Conservation (phyloP, 1,284 basidiomycete genomes). For the Agaricales sp. region DNA sequence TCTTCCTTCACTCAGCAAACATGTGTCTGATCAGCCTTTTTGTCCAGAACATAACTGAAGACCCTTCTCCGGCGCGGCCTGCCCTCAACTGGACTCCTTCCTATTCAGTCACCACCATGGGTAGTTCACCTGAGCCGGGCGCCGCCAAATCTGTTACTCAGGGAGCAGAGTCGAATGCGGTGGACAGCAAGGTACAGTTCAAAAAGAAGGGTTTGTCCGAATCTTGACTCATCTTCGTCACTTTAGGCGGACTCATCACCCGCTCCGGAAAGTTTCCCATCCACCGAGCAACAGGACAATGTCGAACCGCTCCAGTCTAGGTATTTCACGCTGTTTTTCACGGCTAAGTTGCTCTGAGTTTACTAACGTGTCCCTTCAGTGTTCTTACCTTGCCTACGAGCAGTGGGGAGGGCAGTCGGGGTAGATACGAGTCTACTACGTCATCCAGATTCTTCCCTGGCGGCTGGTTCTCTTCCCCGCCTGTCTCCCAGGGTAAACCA, state of each 20-base stretch:
- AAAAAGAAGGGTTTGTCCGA: neutral
- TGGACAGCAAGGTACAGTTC: neutral
- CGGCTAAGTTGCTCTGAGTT: too few relatives aligned
- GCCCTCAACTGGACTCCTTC: neutral
- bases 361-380: too few relatives aligned
- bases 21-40: too few relatives aligned
- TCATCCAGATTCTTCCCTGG: slow-evolving; percentile 1
- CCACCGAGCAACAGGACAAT: neutral
- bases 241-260: neutral
- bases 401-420: neutral
- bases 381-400: too few relatives aligned
- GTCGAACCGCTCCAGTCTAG: neutral
- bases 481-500: neutral
- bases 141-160: neutral
- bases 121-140: neutral
- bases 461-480: neutral
- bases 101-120: neutral
- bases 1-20: too few relatives aligned
- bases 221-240: neutral
- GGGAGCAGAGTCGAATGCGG: neutral
- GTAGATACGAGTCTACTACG: slow-evolving; percentile 1
- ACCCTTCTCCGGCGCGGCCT: too few relatives aligned
- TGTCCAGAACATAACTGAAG: too few relatives aligned
- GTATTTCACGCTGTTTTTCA: neutral
- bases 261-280: neutral